A percentile compares a stretch with the other conserved stretches of the same genome.
These are phyloP conservation scores for Conoideocrella luteorostrata DNA, from an alignment of 2,329 filamentous ascomycete genomes.

Conservation along the genomic window DNA sequence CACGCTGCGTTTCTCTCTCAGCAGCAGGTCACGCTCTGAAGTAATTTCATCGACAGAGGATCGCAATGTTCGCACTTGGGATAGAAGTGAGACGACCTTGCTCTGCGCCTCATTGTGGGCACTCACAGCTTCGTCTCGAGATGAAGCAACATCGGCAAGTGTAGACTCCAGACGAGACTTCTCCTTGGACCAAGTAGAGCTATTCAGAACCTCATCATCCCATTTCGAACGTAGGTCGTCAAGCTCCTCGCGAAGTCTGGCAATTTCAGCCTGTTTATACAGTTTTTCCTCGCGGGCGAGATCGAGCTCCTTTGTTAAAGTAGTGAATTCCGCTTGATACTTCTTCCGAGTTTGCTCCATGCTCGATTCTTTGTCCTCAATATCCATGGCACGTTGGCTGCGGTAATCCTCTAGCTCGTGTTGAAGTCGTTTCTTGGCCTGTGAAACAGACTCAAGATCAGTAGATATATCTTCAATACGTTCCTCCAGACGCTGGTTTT, in stretches of 20 bases:
- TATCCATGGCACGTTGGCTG: slow-evolving; percentile 87
- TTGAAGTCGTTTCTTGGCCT: slow-evolving; percentile 89
- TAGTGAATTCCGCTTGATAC: slow-evolving; percentile 88
- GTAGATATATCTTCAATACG: slow-evolving; percentile 86
- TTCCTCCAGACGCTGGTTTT: slow-evolving; percentile 85
- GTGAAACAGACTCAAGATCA: slow-evolving; percentile 76
- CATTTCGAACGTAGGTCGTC: slow-evolving; percentile 93
- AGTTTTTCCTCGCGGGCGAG: slow-evolving; percentile 83
- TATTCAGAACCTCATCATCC: slow-evolving; percentile 97
- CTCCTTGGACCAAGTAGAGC: slow-evolving; percentile 97
- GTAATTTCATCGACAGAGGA: slow-evolving; percentile 79
- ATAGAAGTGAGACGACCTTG: slow-evolving; percentile 84
- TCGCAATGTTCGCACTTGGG: slow-evolving; percentile 79
- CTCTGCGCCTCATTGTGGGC: slow-evolving; percentile 93
- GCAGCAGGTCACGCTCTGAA: slow-evolving; percentile 75
- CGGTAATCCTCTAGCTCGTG: slow-evolving; percentile 97
- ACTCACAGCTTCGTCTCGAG: slow-evolving; percentile 86
- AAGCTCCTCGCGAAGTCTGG: slow-evolving; percentile 86
- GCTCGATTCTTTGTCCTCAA: slow-evolving; percentile 92
- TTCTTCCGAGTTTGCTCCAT: slow-evolving; percentile 97
- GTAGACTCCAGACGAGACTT: slow-evolving; percentile 88
- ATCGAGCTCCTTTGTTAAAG: slow-evolving; percentile 85
- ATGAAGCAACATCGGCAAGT: slow-evolving; percentile 78
- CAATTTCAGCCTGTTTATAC: slow-evolving; percentile 81
- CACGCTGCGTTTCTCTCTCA: slow-evolving; percentile 84